Percentiles rank a stretch among this genome's conserved stretches.
Evolutionary conservation across 768 basidiomycete genomes (phyloP).

Genomic region (Mycena albidolilacea): DNA sequence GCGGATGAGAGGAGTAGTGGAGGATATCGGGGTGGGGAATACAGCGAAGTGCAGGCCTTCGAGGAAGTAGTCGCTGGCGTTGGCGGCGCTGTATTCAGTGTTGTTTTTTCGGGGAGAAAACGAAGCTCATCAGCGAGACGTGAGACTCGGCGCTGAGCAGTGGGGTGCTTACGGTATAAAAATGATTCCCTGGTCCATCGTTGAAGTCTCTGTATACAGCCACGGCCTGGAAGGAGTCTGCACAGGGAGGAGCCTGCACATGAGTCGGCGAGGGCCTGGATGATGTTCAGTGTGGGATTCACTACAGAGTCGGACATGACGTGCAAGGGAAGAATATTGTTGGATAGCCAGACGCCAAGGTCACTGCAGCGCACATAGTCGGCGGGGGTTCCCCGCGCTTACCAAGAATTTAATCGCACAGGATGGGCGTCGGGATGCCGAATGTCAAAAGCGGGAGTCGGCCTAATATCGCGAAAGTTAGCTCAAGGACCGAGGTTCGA

Average conservation of each 20-base stretch:
- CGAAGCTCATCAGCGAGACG: too few species aligned
- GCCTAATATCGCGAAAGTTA: too few species aligned
- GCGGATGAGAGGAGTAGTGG: background rate
- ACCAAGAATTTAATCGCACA: too few species aligned
- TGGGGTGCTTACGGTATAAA: background rate
- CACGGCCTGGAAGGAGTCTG: background rate
- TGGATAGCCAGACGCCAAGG: too few species aligned
- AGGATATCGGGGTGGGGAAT: background rate
- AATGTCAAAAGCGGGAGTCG: too few species aligned
- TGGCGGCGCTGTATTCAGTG: constrained; percentile 1
- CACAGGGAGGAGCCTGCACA: background rate
- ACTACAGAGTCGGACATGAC: background rate
- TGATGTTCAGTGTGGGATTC: background rate
- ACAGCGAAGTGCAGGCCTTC: constrained; percentile 7
- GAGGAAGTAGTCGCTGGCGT: background rate
- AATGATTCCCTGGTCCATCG: background rate
- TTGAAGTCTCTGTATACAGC: constrained; percentile 7
- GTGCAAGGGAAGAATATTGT: too few species aligned
- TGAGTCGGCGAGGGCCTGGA: background rate
- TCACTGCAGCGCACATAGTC: too few species aligned
- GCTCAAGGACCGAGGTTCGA: too few species aligned
- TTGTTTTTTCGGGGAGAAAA: background rate
- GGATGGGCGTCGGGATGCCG: too few species aligned
- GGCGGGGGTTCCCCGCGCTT: too few species aligned
- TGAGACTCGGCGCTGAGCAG: too few species aligned